These are phyloP conservation scores for Bipolaris oryzae DNA, from an alignment of 2,329 filamentous ascomycete species.

Conservation along the genomic window DNA sequence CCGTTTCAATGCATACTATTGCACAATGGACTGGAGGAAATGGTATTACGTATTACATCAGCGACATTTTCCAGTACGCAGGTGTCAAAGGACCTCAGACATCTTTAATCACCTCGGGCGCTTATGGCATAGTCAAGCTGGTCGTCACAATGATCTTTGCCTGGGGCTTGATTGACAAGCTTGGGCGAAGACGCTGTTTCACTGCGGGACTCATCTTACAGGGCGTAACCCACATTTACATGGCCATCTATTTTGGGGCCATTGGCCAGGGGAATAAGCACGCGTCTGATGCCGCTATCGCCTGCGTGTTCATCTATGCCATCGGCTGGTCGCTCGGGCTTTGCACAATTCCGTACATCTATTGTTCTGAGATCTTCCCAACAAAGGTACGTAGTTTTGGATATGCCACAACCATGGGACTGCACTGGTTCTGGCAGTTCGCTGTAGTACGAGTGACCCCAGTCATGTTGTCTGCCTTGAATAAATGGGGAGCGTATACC, in stretches of 20 bases:
- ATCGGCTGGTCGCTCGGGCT: neutral
- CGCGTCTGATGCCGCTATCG: neutral
- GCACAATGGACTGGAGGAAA: neutral
- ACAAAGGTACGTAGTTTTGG: neutral
- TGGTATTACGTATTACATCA: neutral
- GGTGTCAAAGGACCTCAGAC: neutral
- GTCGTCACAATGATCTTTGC: neutral
- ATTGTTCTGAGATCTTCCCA: neutral
- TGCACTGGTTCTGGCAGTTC: neutral
- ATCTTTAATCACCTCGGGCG: neutral
- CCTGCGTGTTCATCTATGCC: neutral
- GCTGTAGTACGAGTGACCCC: neutral
- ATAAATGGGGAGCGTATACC: neutral
- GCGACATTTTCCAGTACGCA: neutral
- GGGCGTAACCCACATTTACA: neutral
- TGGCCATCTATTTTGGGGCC: neutral
- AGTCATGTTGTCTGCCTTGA: neutral
- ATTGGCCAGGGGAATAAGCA: neutral
- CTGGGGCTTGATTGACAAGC: neutral
- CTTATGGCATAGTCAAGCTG: neutral
- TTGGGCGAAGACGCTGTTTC: neutral
- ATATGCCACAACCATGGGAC: neutral
- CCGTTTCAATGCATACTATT: neutral
- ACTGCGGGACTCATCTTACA: neutral
- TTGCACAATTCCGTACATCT: neutral